phyloP scores from a whole-genome alignment of 2,329 filamentous ascomycete species.

The Chaetoscypha palmicola region DNA sequence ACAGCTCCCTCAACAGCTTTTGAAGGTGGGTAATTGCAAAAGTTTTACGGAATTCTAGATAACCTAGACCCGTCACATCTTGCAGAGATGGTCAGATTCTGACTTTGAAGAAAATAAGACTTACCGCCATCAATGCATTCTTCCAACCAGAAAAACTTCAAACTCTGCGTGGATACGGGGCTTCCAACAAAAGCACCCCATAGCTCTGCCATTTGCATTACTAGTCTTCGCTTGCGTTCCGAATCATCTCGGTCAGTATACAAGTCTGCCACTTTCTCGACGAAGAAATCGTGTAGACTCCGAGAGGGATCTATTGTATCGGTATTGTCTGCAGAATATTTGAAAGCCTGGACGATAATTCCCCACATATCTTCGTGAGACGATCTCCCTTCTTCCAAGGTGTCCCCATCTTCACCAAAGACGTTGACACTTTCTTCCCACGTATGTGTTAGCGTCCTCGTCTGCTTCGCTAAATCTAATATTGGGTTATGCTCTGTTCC shows the following conservation, averaged over 20 bases:
- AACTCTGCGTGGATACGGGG: conserved; percentile 41
- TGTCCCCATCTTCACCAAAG: conserved; percentile 34
- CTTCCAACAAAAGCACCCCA: conserved; percentile 51
- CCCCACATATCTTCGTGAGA: conserved; percentile 41
- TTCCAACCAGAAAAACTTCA: conserved; percentile 52
- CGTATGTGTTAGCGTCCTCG: conserved; percentile 37
- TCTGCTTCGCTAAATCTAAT: conserved; percentile 43
- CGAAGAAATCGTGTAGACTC: conserved; percentile 47
- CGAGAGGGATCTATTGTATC: conserved; percentile 40
- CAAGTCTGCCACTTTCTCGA: conserved; percentile 39
- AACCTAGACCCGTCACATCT: neutral
- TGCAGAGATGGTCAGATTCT: neutral
- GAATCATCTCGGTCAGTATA: conserved; percentile 32
- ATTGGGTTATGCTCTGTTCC: conserved; percentile 40
- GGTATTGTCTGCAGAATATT: conserved; percentile 43
- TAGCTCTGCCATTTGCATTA: conserved; percentile 34
- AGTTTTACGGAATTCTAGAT: too few relatives aligned
- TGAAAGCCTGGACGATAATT: conserved; percentile 47
- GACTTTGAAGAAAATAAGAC: conserved; percentile 6
- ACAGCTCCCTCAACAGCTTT: too few relatives aligned
- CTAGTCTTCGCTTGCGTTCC: conserved; percentile 32
- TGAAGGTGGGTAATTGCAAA: too few relatives aligned
- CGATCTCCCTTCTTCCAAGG: conserved; percentile 19
- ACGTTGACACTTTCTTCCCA: conserved; percentile 42
- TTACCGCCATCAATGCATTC: conserved; percentile 47